Percentiles rank a stretch among this genome's conserved stretches.
phyloP scores from a whole-genome alignment of 441 rosid species.

The Euphorbia schlechtendalii region DNA sequence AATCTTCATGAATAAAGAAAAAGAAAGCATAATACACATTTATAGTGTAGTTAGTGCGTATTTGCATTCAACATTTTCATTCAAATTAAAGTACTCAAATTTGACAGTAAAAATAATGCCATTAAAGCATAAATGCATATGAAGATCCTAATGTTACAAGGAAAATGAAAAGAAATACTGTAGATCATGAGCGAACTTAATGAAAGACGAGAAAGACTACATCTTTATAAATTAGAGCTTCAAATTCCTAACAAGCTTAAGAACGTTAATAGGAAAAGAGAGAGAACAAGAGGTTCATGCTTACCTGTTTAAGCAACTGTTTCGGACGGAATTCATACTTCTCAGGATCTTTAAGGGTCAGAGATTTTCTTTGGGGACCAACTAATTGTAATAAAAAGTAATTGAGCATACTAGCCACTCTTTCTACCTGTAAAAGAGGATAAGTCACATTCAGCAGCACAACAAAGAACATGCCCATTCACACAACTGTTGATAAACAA shows the following conservation, averaged over 20 bases:
- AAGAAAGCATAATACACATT: constrained; percentile 4
- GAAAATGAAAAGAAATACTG: not conserved
- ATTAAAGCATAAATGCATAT: not conserved
- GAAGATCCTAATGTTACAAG: not conserved
- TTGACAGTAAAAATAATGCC: not conserved
- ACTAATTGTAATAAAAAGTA: constrained; percentile 95
- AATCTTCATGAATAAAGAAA: constrained; percentile 48
- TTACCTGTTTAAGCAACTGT: constrained; percentile 90
- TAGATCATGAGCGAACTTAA: not conserved
- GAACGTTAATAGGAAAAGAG: not conserved
- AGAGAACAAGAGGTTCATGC: constrained; percentile 11
- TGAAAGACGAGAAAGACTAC: not conserved
- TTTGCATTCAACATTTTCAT: not conserved
- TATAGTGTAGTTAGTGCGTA: not conserved
- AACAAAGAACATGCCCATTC: not conserved
- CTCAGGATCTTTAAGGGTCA: constrained; percentile 86
- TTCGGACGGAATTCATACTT: constrained; percentile 96
- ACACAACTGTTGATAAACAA: not conserved
- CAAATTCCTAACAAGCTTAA: not conserved
- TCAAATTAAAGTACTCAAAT: not conserved
- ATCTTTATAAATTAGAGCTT: not conserved
- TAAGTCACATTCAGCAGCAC: not conserved
- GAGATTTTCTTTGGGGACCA: constrained; percentile 94
- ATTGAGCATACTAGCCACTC: constrained; percentile 98
- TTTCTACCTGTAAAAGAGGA: constrained; percentile 59